Conservation (phyloP, 352 stramenopile species). For the Globisporangium paroecandrum region DNA sequence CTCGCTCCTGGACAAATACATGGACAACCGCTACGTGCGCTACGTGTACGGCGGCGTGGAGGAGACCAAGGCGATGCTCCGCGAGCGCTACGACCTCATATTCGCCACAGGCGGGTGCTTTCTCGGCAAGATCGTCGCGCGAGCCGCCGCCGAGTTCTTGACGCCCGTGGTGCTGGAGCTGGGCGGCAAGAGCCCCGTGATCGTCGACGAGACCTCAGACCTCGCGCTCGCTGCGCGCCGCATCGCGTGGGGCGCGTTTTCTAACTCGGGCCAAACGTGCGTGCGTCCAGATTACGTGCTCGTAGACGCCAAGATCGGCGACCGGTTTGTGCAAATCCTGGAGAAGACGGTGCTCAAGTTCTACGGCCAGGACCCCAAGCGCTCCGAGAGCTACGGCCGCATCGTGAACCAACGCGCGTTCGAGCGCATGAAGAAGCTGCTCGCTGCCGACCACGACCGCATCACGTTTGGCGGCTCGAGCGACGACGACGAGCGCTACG, state of each 20-base stretch:
- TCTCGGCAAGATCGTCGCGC: slow-evolving; percentile 91
- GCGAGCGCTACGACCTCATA: slow-evolving; percentile 82
- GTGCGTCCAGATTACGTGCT: slow-evolving; percentile 93
- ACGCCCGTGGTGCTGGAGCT: slow-evolving; percentile 94
- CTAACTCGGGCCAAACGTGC: slow-evolving; percentile 94
- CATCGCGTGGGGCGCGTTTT: slow-evolving; percentile 81
- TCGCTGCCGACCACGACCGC: slow-evolving; percentile 53
- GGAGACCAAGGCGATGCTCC: slow-evolving; percentile 77
- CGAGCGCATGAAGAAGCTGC: slow-evolving; percentile 23
- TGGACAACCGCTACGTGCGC: slow-evolving; percentile 71
- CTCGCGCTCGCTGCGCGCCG: slow-evolving; percentile 56
- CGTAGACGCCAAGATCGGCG: slow-evolving; percentile 66
- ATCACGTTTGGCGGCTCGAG: slow-evolving; percentile 58
- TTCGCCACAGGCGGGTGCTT: slow-evolving; percentile 74
- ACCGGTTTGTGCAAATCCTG: slow-evolving; percentile 45
- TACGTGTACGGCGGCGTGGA: slow-evolving; percentile 83
- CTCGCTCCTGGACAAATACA: slow-evolving; percentile 65
- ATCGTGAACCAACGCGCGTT: slow-evolving; percentile 21
- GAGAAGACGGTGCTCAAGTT: slow-evolving; percentile 40
- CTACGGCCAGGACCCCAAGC: slow-evolving; percentile 53
- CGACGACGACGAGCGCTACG: slow-evolving; percentile 69
- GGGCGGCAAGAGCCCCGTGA: slow-evolving; percentile 91
- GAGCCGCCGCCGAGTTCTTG: slow-evolving; percentile 89
- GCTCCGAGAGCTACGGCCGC: slow-evolving; percentile 45
- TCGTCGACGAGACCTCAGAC: slow-evolving; percentile 69